These are phyloP conservation scores for Pleurotus cornucopiae DNA, from an alignment of 768 basidiomycete species.

Conservation along the genomic window DNA sequence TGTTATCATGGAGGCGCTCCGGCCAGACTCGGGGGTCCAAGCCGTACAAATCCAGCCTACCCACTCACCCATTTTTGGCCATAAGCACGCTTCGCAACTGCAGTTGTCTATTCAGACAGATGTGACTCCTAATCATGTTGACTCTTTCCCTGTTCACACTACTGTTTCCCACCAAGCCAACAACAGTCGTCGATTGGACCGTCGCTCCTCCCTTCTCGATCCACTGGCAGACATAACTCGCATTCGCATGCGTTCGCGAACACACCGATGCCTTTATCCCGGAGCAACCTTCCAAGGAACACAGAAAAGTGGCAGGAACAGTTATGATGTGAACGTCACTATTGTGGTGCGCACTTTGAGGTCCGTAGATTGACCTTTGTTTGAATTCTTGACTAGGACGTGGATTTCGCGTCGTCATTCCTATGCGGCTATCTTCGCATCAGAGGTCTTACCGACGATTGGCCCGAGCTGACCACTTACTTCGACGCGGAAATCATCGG, in stretches of 20 bases:
- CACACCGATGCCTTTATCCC: constrained; percentile 79
- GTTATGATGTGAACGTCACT: constrained; percentile 91
- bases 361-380: constrained; percentile 6
- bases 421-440: constrained; percentile 93
- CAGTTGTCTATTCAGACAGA: not conserved
- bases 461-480: constrained; percentile 94
- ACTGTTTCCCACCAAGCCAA: constrained; percentile 13
- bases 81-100: not conserved
- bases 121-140: not conserved
- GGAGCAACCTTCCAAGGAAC: constrained; percentile 88
- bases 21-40: not conserved
- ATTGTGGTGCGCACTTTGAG: constrained; percentile 67
- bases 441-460: constrained; percentile 87
- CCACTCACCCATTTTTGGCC: not conserved
- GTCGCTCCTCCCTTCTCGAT: constrained; percentile 26
- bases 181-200: constrained; percentile 15
- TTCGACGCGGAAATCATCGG: constrained; percentile 98
- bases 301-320: constrained; percentile 90
- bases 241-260: constrained; percentile 65
- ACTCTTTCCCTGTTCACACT: constrained; percentile 7
- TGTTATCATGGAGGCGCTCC: not conserved
- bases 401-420: constrained; percentile 81
- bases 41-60: not conserved
- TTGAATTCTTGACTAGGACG: constrained; percentile 51
- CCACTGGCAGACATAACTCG: constrained; percentile 76